phyloP scores from a whole-genome alignment of 371 early-diverging fungal genomes.

The Syncephalis plumigaleata region DNA sequence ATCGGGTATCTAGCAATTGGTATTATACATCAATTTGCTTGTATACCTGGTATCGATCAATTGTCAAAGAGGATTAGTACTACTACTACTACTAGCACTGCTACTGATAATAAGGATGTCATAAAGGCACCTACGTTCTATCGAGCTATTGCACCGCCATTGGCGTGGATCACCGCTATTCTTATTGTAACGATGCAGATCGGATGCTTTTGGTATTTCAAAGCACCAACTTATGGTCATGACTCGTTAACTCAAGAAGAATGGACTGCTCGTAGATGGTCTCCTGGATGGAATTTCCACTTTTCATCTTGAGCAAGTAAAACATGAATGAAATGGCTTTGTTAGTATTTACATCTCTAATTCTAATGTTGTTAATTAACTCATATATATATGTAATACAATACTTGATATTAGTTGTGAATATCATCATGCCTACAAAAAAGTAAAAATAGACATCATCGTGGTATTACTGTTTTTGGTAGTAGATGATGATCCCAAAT shows the following conservation, averaged over 20 bases:
- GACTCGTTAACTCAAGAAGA: slow-evolving; percentile 30
- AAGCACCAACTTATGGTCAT: slow-evolving; percentile 48
- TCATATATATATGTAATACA: too few relatives aligned
- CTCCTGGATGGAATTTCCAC: slow-evolving; percentile 69
- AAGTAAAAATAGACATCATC: too few relatives aligned
- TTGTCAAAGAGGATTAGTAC: neutral
- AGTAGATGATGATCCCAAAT: too few relatives aligned
- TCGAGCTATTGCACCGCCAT: slow-evolving; percentile 4
- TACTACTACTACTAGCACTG: too few relatives aligned
- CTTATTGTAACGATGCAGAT: slow-evolving; percentile 24
- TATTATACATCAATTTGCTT: slow-evolving; percentile 43
- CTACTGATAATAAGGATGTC: neutral
- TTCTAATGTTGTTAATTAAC: too few relatives aligned
- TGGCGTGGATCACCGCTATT: slow-evolving; percentile 17
- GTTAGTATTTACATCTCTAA: too few relatives aligned
- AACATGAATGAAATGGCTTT: too few relatives aligned
- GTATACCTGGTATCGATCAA: slow-evolving; percentile 11
- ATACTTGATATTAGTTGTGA: too few relatives aligned
- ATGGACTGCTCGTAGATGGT: slow-evolving; percentile 45
- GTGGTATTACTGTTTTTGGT: too few relatives aligned
- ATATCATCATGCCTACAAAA: too few relatives aligned
- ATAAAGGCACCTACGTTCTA: neutral
- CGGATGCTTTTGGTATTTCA: slow-evolving; percentile 32
- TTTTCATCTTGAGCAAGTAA: slow-evolving; percentile 20
- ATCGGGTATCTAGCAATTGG: slow-evolving; percentile 60